Percentiles rank a stretch among this genome's conserved stretches.
phyloP scores from a whole-genome alignment of 2,329 filamentous ascomycete species.

The Cercospora canescens region DNA sequence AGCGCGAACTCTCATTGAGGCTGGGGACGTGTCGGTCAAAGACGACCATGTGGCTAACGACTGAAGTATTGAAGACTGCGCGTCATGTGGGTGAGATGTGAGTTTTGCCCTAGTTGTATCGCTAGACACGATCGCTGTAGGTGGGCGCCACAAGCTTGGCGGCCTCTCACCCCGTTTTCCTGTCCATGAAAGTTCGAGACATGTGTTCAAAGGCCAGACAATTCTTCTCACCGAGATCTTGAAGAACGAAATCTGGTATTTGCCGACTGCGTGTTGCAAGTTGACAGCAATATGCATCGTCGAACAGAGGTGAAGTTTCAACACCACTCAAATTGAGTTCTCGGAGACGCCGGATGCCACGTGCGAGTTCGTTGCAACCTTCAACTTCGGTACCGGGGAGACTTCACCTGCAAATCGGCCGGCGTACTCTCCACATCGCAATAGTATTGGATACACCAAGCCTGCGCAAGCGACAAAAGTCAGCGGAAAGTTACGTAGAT shows the following conservation, averaged over 20 bases:
- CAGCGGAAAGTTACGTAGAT: background rate
- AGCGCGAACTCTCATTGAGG: background rate
- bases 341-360: background rate
- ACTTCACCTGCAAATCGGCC: background rate
- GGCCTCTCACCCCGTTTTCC: background rate
- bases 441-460: background rate
- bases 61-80: background rate
- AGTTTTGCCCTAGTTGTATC: background rate
- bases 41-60: background rate
- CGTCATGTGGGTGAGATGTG: background rate
- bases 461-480: background rate
- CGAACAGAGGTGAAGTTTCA: background rate
- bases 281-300: background rate
- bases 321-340: background rate
- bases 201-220: background rate
- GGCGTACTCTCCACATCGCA: background rate
- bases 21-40: background rate
- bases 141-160: background rate
- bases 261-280: background rate
- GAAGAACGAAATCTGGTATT: background rate
- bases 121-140: background rate
- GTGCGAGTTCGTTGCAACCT: background rate
- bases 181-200: background rate
- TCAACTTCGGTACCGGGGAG: background rate
- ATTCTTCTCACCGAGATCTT: background rate